Evolutionary conservation across 2,329 filamentous ascomycete genomes (phyloP), one percentile per base, ranked within the genome.

Genomic region (Phyllosticta capitalensis): DNA sequence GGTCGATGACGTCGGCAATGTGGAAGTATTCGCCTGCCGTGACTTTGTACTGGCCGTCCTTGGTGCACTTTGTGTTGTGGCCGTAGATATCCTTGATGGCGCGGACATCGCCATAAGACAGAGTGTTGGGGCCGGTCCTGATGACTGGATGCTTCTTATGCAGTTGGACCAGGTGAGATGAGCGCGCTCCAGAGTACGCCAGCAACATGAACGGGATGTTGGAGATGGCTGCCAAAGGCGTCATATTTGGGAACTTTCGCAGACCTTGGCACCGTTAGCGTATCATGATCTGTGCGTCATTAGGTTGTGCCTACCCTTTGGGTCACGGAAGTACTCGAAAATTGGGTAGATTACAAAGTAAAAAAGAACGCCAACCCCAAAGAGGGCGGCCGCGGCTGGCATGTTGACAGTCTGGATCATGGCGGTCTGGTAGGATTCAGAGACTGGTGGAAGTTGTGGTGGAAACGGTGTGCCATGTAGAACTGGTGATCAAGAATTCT

Each of bases 21-120:
- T 82, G 76, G 63, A 70, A 78, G 65, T 83, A 79, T 0, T 75
- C 74, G 2, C 79, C 79, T 0, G 78, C 70, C 0, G 74, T 71
- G 22, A 75, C 65, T 9, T 71, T 55, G 38, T 69, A 69, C 62
- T 63, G 67, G 17, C 61, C 63, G 2, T 65, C 68, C 56, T 69
- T 69, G 26, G 64, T 60, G 2, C 67, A 62, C 0, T 65, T 64
- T 0, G 62, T 63, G 10, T 59, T 59, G 49, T 63, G 54, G 7
- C 63, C 64, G 53, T 69, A 69, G n/a, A 69, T 63, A 1, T 60
- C 54, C 64, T 79, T 79, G 64, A 79, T 78, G 9, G 68, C 68
- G 26, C 67, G 67, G 9, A 67, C 33, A 28, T 69, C 67, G 5
- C 69, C 68, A 49, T 69, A 72, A 2, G 67, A 70, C 9, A 72